Evolutionary conservation across 164 flowering plant genomes (phyloP).

Genomic region (Piper longum): DNA sequence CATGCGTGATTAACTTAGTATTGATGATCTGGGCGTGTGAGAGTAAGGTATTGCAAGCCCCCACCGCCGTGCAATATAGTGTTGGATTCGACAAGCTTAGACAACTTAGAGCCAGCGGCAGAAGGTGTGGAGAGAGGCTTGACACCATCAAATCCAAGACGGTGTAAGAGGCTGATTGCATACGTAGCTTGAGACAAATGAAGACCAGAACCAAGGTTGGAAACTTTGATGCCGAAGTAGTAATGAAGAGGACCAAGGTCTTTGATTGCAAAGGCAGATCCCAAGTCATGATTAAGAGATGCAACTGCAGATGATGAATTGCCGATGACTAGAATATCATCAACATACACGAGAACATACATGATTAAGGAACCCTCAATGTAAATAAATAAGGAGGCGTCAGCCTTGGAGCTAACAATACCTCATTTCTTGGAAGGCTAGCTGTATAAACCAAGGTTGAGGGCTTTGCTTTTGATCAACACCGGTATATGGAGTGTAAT

Average conservation of each 20-base stretch:
- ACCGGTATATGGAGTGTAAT: too few relatives aligned
- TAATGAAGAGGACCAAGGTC: not conserved
- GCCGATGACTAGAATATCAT: not conserved
- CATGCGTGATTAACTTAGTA: not conserved
- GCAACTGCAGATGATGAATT: not conserved
- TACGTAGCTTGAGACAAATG: not conserved
- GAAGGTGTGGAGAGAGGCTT: not conserved
- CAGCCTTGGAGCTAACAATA: not conserved
- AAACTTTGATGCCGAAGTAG: not conserved
- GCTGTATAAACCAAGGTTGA: not conserved
- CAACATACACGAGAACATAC: not conserved
- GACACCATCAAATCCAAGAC: not conserved
- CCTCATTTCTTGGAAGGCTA: not conserved
- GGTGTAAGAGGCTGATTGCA: not conserved
- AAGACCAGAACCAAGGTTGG: not conserved
- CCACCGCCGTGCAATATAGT: not conserved
- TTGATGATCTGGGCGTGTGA: not conserved
- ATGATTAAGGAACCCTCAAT: not conserved
- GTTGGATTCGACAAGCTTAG: not conserved
- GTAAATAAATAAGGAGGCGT: not conserved
- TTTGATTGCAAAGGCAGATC: not conserved
- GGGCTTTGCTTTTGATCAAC: not conserved
- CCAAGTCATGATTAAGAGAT: not conserved
- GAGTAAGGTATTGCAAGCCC: not conserved
- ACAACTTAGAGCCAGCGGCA: not conserved